phyloP scores from a whole-genome alignment of 768 basidiomycete species.

The Boletus patriciae region DNA sequence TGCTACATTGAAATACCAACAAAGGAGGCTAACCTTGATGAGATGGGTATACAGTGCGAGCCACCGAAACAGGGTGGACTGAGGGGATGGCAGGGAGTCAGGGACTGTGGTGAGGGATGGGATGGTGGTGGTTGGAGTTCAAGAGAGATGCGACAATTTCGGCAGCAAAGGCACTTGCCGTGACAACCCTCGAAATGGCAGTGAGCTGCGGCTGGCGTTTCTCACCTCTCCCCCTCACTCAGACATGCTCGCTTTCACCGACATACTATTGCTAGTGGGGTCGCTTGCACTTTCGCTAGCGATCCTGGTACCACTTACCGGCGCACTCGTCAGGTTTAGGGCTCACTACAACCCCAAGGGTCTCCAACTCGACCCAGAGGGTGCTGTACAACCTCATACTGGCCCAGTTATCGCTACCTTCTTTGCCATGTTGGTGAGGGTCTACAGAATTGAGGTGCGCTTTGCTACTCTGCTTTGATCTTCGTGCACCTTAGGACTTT shows the following conservation, averaged over 20 bases:
- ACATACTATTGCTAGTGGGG: conserved; percentile 42
- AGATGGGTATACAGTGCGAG: neutral
- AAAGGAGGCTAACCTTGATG: neutral
- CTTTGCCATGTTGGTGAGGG: conserved; percentile 70
- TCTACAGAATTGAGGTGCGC: conserved; percentile 69
- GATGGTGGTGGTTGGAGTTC: conserved; percentile 35
- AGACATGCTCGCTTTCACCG: conserved; percentile 37
- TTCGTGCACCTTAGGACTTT: neutral
- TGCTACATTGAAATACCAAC: neutral
- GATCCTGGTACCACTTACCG: conserved; percentile 61
- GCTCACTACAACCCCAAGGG: conserved; percentile 87
- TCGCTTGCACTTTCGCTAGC: conserved; percentile 55
- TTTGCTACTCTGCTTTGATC: neutral
- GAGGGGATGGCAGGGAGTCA: neutral
- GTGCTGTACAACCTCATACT: conserved; percentile 71
- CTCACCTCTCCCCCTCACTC: neutral
- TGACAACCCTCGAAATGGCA: conserved; percentile 15
- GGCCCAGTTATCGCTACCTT: conserved; percentile 77
- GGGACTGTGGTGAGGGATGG: neutral
- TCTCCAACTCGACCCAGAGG: conserved; percentile 76
- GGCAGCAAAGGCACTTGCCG: conserved; percentile 33
- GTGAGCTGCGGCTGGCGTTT: neutral
- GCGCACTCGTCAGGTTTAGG: conserved; percentile 72
- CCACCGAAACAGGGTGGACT: neutral
- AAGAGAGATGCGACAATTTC: conserved; percentile 26